A percentile compares a stretch with the other conserved stretches of the same genome.
Evolutionary conservation across 1,284 basidiomycete genomes (phyloP).

Genomic region (Fomitopsis palustris): DNA sequence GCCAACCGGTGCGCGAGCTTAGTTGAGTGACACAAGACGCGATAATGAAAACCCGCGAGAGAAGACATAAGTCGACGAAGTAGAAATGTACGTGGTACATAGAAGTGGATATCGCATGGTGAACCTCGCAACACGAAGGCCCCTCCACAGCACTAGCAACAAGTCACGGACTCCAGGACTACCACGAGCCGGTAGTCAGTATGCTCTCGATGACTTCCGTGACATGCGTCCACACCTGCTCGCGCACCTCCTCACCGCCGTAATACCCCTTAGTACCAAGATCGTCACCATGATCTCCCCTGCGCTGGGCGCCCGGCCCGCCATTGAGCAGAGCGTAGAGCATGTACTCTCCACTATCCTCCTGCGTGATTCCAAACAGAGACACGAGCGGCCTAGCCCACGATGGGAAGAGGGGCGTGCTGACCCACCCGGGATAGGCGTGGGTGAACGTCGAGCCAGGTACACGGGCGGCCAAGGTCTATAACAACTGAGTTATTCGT

Average conservation of each 20-base stretch:
- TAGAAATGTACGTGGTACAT: no score
- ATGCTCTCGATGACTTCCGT: constrained; percentile 15
- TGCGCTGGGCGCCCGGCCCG: constrained; percentile 30
- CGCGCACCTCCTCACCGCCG: constrained; percentile 35
- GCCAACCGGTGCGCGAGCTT: no score
- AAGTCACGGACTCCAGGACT: no score
- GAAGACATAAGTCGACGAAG: no score
- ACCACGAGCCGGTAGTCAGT: no score
- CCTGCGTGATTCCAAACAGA: constrained; percentile 29
- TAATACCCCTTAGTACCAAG: constrained; percentile 34
- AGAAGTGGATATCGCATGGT: no score
- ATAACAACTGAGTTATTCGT: background rate
- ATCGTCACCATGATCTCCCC: constrained; percentile 35
- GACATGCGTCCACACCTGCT: constrained; percentile 41
- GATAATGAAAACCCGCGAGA: no score
- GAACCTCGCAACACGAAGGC: no score
- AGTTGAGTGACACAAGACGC: no score
- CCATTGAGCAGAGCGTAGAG: constrained; percentile 35
- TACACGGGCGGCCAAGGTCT: constrained; percentile 28
- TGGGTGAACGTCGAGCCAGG: constrained; percentile 33
- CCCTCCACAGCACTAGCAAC: no score
- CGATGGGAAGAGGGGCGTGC: constrained; percentile 17
- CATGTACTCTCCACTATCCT: constrained; percentile 42
- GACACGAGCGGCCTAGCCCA: constrained; percentile 21
- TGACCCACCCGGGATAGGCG: constrained; percentile 30